Conservation (phyloP, 2,329 filamentous ascomycete genomes). For the Calonectria montana region DNA sequence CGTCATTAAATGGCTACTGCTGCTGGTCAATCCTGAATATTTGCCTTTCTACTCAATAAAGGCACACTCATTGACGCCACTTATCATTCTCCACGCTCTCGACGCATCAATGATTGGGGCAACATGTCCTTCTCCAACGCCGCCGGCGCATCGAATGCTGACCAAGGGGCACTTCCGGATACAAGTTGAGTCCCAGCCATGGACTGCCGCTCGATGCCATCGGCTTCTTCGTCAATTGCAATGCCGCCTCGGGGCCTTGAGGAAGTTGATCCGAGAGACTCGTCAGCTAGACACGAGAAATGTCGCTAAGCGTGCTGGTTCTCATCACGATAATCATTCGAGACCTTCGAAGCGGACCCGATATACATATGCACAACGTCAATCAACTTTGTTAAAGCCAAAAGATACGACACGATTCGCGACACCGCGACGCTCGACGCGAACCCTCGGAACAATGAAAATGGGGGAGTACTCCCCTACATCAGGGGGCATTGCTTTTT, state of each 20-base stretch:
- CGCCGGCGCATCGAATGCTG: conserved; percentile 31
- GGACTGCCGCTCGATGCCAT: conserved; percentile 61
- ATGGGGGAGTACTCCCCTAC: conserved; percentile 38
- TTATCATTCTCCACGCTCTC: not conserved
- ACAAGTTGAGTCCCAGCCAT: conserved; percentile 46
- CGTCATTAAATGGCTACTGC: not conserved
- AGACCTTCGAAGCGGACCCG: conserved; percentile 42
- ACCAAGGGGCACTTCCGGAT: not conserved
- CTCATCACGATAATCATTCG: conserved; percentile 5
- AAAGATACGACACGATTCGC: conserved; percentile 6
- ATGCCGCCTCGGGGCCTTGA: conserved; percentile 54
- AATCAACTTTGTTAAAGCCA: conserved; percentile 10
- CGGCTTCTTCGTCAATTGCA: conserved; percentile 60
- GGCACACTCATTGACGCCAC: no score
- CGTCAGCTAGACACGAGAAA: conserved; percentile 11
- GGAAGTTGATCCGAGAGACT: conserved; percentile 46
- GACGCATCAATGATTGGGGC: conserved; percentile 1
- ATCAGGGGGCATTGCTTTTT: conserved; percentile 41
- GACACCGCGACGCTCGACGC: conserved; percentile 44
- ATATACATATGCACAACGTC: conserved; percentile 45
- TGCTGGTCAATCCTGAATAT: not conserved
- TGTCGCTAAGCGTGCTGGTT: conserved; percentile 36
- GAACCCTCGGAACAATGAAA: conserved; percentile 47
- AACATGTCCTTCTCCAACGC: conserved; percentile 10
- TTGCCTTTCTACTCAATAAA: not conserved